Conservation (phyloP, 306 rosid species). For the Mucuna pruriens region DNA sequence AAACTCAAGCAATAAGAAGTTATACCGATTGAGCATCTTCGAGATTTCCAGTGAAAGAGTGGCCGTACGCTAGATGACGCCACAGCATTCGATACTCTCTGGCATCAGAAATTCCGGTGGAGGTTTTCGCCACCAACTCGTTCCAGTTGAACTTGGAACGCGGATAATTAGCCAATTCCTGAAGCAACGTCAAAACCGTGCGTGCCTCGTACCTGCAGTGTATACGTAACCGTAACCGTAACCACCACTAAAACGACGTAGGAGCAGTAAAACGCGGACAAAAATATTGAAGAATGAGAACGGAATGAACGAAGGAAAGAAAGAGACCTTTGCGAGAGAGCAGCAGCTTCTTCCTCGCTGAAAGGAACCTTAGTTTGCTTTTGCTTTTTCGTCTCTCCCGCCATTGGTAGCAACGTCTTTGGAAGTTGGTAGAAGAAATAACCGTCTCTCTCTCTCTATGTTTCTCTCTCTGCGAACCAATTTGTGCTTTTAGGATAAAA, state of each 20-base stretch:
- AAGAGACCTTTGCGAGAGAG: slow-evolving; percentile 51
- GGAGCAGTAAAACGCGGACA: background rate
- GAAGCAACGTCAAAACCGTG: slow-evolving; percentile 63
- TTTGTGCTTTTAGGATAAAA: background rate
- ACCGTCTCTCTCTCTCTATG: background rate
- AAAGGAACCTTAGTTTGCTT: slow-evolving; percentile 48
- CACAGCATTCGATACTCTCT: slow-evolving; percentile 84
- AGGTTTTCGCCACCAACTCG: slow-evolving; percentile 58
- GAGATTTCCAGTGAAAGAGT: slow-evolving; percentile 10
- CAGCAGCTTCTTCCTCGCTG: slow-evolving; percentile 56
- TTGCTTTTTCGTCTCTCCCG: slow-evolving; percentile 25
- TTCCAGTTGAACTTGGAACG: slow-evolving; percentile 69
- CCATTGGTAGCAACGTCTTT: slow-evolving; percentile 29
- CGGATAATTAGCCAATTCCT: slow-evolving; percentile 59
- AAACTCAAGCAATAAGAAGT: no score
- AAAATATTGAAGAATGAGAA: background rate
- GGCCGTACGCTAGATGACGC: slow-evolving; percentile 81
- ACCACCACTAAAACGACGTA: background rate
- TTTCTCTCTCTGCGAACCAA: background rate
- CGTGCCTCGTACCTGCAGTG: slow-evolving; percentile 54
- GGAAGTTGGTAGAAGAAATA: background rate
- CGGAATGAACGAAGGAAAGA: background rate
- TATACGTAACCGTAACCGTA: background rate
- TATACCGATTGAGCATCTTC: slow-evolving; percentile 55
- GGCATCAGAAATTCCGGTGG: slow-evolving; percentile 79